Conservation (phyloP, 225 moss, liverwort and hornwort genomes). For the Marchantia polymorpha region DNA sequence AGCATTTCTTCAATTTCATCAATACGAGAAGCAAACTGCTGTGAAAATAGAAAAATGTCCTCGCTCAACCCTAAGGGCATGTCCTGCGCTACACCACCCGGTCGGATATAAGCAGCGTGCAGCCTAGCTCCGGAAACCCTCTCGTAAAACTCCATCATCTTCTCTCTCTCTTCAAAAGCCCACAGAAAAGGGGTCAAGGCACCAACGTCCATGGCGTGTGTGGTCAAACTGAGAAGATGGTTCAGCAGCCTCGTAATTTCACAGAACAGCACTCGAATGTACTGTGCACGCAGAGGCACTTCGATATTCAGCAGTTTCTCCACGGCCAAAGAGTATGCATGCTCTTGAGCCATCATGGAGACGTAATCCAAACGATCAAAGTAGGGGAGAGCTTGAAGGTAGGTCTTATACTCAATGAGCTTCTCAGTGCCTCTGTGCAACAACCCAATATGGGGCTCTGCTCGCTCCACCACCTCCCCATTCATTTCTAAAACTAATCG, state of each 20-base stretch:
- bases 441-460: constrained; percentile 53
- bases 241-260: constrained; percentile 48
- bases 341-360: constrained; percentile 56
- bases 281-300: constrained; percentile 47
- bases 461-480: constrained; percentile 55
- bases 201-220: constrained; percentile 53
- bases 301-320: constrained; percentile 44
- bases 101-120: constrained; percentile 51
- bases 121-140: constrained; percentile 50
- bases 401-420: constrained; percentile 57
- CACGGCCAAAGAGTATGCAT: constrained; percentile 47
- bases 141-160: constrained; percentile 56
- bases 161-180: constrained; percentile 51
- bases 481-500: constrained; percentile 51
- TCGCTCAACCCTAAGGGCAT: constrained; percentile 51
- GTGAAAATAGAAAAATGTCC: constrained; percentile 37
- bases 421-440: constrained; percentile 53
- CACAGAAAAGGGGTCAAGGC: constrained; percentile 51
- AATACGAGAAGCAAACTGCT: constrained; percentile 54
- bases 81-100: constrained; percentile 52
- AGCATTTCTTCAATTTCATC: constrained; percentile 59
- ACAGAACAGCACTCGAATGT: constrained; percentile 45
- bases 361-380: constrained; percentile 56
- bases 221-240: constrained; percentile 43
- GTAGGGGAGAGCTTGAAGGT: constrained; percentile 48